phyloP scores from a whole-genome alignment of 805 yeast species.

The Lipomyces kockii region DNA sequence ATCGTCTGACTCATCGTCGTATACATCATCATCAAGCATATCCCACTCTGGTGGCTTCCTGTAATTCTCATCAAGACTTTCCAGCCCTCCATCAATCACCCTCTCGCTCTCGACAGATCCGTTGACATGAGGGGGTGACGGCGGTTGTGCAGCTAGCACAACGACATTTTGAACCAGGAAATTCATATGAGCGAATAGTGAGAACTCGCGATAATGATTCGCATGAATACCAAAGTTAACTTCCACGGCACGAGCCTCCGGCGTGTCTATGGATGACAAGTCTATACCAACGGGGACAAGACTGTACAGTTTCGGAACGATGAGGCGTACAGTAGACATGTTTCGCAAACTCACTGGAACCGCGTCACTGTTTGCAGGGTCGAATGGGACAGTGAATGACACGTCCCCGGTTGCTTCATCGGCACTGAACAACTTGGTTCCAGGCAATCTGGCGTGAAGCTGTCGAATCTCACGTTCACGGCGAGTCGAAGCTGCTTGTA shows the following conservation, averaged over 20 bases:
- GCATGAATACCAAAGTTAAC: slow-evolving; percentile 29
- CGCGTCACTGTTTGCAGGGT: not conserved
- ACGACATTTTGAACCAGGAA: slow-evolving; percentile 29
- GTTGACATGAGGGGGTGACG: not conserved
- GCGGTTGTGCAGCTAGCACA: slow-evolving; percentile 4
- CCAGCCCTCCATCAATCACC: not conserved
- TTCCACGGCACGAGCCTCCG: slow-evolving; percentile 24
- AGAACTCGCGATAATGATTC: slow-evolving; percentile 14
- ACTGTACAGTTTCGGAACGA: slow-evolving; percentile 35
- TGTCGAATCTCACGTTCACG: slow-evolving; percentile 34
- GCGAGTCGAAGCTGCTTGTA: slow-evolving; percentile 17
- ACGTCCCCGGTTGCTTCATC: slow-evolving; percentile 15
- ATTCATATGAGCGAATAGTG: slow-evolving; percentile 36
- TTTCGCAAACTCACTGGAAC: slow-evolving; percentile 14
- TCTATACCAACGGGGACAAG: slow-evolving; percentile 32
- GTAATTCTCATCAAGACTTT: not conserved
- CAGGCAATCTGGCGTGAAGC: slow-evolving; percentile 24
- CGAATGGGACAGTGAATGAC: slow-evolving; percentile 25
- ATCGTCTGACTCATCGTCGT: slow-evolving; percentile 6
- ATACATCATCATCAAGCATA: slow-evolving; percentile 25
- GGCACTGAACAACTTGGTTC: slow-evolving; percentile 11
- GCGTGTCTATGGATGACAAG: slow-evolving; percentile 8
- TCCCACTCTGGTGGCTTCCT: slow-evolving; percentile 37
- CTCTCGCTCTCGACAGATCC: not conserved
- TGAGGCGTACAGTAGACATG: slow-evolving; percentile 8